Conservation (phyloP, 768 basidiomycete species). For the Psilocybe cubensis region DNA sequence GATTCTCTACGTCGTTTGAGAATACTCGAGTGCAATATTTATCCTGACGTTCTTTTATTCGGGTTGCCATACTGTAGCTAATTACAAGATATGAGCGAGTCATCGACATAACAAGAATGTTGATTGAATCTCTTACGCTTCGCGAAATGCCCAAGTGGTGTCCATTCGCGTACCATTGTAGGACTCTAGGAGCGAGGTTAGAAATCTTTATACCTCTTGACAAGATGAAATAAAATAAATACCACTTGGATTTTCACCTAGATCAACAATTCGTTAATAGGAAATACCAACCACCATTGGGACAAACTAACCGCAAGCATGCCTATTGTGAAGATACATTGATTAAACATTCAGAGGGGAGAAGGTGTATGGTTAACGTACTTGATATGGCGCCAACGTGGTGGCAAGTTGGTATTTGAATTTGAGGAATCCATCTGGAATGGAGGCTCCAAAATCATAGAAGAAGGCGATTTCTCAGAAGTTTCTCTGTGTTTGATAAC, state of each 20-base stretch:
- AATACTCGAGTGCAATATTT: constrained; percentile 59
- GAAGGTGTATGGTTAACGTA: constrained; percentile 21
- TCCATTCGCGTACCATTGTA: constrained; percentile 67
- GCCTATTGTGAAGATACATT: constrained; percentile 34
- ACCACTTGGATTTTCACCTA: constrained; percentile 66
- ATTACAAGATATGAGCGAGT: background rate
- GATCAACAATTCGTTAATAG: background rate
- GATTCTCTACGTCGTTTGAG: constrained; percentile 47
- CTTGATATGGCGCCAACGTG: constrained; percentile 82
- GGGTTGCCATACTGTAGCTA: constrained; percentile 66
- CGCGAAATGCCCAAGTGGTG: constrained; percentile 67
- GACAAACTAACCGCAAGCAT: constrained; percentile 54
- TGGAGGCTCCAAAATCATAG: constrained; percentile 79
- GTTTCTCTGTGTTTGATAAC: constrained; percentile 81
- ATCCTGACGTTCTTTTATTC: constrained; percentile 71
- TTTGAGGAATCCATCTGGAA: constrained; percentile 58
- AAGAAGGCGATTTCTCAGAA: constrained; percentile 66
- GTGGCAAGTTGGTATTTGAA: constrained; percentile 45
- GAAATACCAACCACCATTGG: background rate
- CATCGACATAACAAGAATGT: background rate
- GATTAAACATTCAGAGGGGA: background rate
- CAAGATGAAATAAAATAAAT: constrained; percentile 14
- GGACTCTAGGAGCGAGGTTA: constrained; percentile 10
- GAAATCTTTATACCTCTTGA: background rate
- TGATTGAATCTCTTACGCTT: constrained; percentile 48